These are phyloP conservation scores for Camelina sativa DNA, from an alignment of 345 rosid genomes.

Conservation along the genomic window DNA sequence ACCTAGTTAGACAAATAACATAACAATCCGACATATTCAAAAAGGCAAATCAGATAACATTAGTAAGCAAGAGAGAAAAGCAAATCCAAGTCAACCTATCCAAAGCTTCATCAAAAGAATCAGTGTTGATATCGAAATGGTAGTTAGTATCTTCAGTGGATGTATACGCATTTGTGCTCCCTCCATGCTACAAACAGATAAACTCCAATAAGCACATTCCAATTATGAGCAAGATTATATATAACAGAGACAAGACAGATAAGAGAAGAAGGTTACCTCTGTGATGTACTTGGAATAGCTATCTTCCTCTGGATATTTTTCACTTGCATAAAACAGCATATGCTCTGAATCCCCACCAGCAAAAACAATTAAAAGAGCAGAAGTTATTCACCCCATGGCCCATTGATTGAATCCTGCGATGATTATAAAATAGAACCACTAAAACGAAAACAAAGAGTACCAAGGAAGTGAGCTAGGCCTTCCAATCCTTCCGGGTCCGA, in stretches of 20 bases:
- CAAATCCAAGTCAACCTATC: slow-evolving; percentile 56
- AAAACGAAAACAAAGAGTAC: slow-evolving; percentile 29
- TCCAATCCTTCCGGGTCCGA: slow-evolving; percentile 79
- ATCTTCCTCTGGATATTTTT: slow-evolving; percentile 84
- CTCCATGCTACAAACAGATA: slow-evolving; percentile 71
- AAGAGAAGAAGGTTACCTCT: slow-evolving; percentile 53
- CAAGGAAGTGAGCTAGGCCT: slow-evolving; percentile 97
- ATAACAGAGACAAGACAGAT: not conserved
- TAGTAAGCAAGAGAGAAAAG: not conserved
- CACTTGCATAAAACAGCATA: slow-evolving; percentile 95
- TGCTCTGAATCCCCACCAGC: slow-evolving; percentile 54
- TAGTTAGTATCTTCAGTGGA: slow-evolving; percentile 68
- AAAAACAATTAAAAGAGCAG: not conserved
- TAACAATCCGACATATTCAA: slow-evolving; percentile 22
- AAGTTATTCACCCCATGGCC: not conserved
- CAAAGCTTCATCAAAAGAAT: slow-evolving; percentile 81
- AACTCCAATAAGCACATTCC: slow-evolving; percentile 1
- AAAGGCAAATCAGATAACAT: slow-evolving; percentile 22
- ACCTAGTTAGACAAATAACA: slow-evolving; percentile 50
- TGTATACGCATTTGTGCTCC: slow-evolving; percentile 80
- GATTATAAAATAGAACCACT: not conserved
- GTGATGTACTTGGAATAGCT: slow-evolving; percentile 71
- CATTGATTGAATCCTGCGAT: not conserved
- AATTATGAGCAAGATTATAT: not conserved
- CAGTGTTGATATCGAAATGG: slow-evolving; percentile 68